Evolutionary conservation across 1,284 basidiomycete genomes (phyloP), one percentile per base, ranked within the genome.

Genomic region (Malassezia furfur): DNA sequence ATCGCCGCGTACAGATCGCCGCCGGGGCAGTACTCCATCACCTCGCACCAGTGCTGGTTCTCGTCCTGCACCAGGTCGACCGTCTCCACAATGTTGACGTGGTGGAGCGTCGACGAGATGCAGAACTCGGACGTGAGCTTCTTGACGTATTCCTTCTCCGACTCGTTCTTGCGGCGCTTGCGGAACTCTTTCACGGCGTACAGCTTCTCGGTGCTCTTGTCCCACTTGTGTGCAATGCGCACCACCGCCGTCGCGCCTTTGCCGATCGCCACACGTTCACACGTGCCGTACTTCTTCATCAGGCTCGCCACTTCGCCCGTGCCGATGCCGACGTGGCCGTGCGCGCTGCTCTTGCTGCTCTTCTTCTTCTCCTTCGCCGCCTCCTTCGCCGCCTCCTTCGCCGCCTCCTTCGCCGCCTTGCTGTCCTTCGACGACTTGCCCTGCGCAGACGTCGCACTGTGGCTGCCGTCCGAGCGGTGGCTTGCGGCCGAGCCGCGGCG

Each of bases 101-200:
- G 93, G 75, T 96, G 91, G 40, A 98, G 78, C 1, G 94, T 96
- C 32, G 91, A 96, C 32, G 90, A 93, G 63, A 98, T 98, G 78
- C 93, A 98, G 77, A 98, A 98, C 76, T 98, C 93, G 21, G 93
- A 91, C 1, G 93, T 98, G 68, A 98, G 85, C 78, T 98, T 98
- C 83, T 98, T 98, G 79, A 98, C 86, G 73, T 98, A 98, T 78
- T 98, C 94, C 78, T 96, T 96, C 77, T 98, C 91, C 2, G 91
- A 85, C 79, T 98, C 93, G 76, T 94, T 96, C 82, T 93, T 94
- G 71, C 91, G 83, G 64, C 93, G 84, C 77, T 96, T 96, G 56
- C 93, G 85, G 81, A 98, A 96, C 79, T 98, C 93, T 85, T 98
- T 98, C 75, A 98, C 88, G 37, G 93, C 93, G 70, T 96, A 98